A percentile compares a stretch with the other conserved stretches of the same genome.
phyloP scores from a whole-genome alignment of 768 basidiomycete species.

The Leccinum imitatum region DNA sequence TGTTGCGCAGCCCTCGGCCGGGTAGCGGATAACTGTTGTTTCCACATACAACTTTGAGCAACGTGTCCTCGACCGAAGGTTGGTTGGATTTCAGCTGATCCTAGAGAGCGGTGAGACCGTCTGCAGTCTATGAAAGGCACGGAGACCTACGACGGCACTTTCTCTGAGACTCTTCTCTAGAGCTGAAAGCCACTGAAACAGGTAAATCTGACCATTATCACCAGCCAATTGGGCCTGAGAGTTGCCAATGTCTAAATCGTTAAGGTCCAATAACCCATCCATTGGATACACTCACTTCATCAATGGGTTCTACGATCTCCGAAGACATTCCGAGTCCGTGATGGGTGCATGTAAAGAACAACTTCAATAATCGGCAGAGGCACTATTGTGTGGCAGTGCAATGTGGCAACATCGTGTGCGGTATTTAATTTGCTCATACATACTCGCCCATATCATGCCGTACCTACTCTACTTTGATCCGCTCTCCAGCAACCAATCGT shows the following conservation, averaged over 20 bases:
- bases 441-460: background rate
- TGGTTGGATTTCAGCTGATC: conserved; percentile 66
- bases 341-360: conserved; percentile 4
- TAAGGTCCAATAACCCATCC: background rate
- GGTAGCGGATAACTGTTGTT: conserved; percentile 73
- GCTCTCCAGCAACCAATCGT: conserved; percentile 18
- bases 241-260: conserved; percentile 15
- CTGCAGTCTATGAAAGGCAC: background rate
- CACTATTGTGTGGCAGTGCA: conserved; percentile 15
- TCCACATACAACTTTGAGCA: conserved; percentile 69
- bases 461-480: conserved; percentile 24
- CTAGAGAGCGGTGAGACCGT: conserved; percentile 38
- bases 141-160: conserved; percentile 49
- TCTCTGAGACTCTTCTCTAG: conserved; percentile 58
- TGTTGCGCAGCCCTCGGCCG: conserved; percentile 80
- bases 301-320: conserved; percentile 30
- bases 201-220: conserved; percentile 78
- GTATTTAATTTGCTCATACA: background rate
- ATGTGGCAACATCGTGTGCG: background rate
- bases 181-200: conserved; percentile 80
- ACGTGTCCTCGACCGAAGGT: conserved; percentile 53
- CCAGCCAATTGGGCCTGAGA: conserved; percentile 62
- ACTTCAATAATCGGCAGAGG: no score
- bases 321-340: conserved; percentile 21
- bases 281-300: conserved; percentile 29